Conservation (phyloP, 2,329 filamentous ascomycete genomes). For the Colletotrichum sublineola region DNA sequence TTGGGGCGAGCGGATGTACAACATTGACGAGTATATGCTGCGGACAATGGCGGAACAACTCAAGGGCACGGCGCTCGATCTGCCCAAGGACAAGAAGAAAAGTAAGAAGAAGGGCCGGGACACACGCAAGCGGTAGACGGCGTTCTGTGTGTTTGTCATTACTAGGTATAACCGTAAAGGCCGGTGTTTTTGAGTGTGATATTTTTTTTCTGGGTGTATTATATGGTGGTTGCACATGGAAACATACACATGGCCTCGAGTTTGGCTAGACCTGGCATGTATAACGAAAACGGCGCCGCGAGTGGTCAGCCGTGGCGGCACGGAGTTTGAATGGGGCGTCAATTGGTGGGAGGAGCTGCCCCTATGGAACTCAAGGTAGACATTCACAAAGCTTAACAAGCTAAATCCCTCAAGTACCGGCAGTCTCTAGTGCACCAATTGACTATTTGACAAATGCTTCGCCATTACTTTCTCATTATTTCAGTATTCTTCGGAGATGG, state of each 20-base stretch:
- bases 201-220: slow-evolving; percentile 19
- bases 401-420: slow-evolving; percentile 16
- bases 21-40: slow-evolving; percentile 83
- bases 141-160: background rate
- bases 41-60: slow-evolving; percentile 74
- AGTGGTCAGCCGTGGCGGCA: slow-evolving; percentile 17
- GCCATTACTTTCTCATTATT: background rate
- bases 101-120: slow-evolving; percentile 71
- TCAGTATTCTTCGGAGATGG: too few relatives aligned
- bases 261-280: slow-evolving; percentile 31
- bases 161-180: background rate
- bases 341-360: background rate
- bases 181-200: background rate
- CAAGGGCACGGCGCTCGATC: slow-evolving; percentile 70
- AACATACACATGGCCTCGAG: slow-evolving; percentile 22
- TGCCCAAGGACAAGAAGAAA: slow-evolving; percentile 75
- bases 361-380: slow-evolving; percentile 15
- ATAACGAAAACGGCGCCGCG: slow-evolving; percentile 26
- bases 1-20: slow-evolving; percentile 68
- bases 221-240: slow-evolving; percentile 11
- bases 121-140: slow-evolving; percentile 61
- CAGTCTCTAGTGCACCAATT: background rate
- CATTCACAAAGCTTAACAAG: slow-evolving; percentile 15
- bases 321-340: slow-evolving; percentile 24
- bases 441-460: background rate